Conservation (phyloP, 768 basidiomycete species). For the Pleurotus djamor region DNA sequence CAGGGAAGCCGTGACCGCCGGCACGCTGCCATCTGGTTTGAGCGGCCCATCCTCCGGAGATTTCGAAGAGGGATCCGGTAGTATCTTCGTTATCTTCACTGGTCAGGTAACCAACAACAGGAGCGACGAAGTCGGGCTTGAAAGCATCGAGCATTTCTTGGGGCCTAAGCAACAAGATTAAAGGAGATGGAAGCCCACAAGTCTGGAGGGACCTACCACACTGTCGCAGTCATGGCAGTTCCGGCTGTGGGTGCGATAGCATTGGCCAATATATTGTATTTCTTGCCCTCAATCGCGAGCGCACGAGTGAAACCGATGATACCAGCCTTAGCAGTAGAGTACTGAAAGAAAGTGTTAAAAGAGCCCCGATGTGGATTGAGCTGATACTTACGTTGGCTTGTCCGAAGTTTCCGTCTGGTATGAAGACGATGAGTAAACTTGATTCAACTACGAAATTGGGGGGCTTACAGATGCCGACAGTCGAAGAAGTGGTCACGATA, state of each 20-base stretch:
- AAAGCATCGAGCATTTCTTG: slow-evolving; percentile 87
- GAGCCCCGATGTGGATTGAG: neutral
- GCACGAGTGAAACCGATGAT: slow-evolving; percentile 90
- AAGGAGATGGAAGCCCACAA: neutral
- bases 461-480: slow-evolving; percentile 85
- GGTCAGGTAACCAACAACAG: slow-evolving; percentile 87
- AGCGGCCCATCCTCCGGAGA: slow-evolving; percentile 89
- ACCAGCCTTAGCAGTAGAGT: slow-evolving; percentile 90
- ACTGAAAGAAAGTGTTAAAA: slow-evolving; percentile 36
- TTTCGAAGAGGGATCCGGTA: slow-evolving; percentile 79
- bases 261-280: slow-evolving; percentile 90
- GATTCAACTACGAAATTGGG: neutral
- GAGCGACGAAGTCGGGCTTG: slow-evolving; percentile 94
- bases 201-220: slow-evolving; percentile 48
- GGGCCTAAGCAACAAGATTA: slow-evolving; percentile 39
- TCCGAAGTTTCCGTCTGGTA: slow-evolving; percentile 88
- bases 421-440: neutral
- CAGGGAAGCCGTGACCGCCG: slow-evolving; percentile 85
- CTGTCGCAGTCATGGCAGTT: slow-evolving; percentile 87
- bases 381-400: slow-evolving; percentile 71
- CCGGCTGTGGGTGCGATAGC: slow-evolving; percentile 85
- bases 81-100: slow-evolving; percentile 78
- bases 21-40: slow-evolving; percentile 92
- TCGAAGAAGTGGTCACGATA: slow-evolving; percentile 91
- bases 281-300: slow-evolving; percentile 87